Evolutionary conservation across 495 filamentous ascomycete genomes (phyloP).

Genomic region (Rostrohypoxylon terebratum): DNA sequence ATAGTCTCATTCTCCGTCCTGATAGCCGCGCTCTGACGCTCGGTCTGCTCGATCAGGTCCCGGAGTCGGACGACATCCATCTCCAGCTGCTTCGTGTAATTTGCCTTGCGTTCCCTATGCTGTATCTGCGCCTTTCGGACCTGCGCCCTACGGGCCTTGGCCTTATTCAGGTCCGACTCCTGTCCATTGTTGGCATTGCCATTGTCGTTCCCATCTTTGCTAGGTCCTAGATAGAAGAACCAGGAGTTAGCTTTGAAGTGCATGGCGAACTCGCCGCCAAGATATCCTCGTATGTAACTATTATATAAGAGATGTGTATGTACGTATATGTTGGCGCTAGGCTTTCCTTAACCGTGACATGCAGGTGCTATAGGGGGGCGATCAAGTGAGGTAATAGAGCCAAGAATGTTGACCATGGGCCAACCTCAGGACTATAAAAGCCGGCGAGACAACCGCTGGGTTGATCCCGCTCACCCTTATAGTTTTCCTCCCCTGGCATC

Average conservation of each 20-base stretch:
- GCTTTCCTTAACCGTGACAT: background rate
- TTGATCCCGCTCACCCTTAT: background rate
- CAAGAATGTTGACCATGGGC: background rate
- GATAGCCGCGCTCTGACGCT: conserved; percentile 45
- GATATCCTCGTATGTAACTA: background rate
- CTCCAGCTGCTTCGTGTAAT: conserved; percentile 65
- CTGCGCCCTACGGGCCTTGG: conserved; percentile 59
- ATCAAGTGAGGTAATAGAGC: background rate
- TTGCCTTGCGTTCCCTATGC: conserved; percentile 64
- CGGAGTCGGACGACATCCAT: conserved; percentile 58
- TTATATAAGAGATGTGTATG: background rate
- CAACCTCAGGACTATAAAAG: no score
- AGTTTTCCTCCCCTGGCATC: background rate
- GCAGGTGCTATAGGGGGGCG: background rate
- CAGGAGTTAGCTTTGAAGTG: conserved; percentile 24
- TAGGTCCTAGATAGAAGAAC: conserved; percentile 27
- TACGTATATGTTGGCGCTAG: background rate
- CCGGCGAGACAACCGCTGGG: background rate
- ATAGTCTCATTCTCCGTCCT: conserved; percentile 56
- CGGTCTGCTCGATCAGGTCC: conserved; percentile 55
- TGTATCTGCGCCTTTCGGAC: conserved; percentile 64
- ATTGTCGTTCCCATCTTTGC: conserved; percentile 12
- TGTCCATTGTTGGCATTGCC: background rate
- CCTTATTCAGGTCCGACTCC: conserved; percentile 38
- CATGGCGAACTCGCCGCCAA: background rate